These are phyloP conservation scores for Panaeolus papilionaceus DNA, from an alignment of 768 basidiomycete species.

Conservation along the genomic window DNA sequence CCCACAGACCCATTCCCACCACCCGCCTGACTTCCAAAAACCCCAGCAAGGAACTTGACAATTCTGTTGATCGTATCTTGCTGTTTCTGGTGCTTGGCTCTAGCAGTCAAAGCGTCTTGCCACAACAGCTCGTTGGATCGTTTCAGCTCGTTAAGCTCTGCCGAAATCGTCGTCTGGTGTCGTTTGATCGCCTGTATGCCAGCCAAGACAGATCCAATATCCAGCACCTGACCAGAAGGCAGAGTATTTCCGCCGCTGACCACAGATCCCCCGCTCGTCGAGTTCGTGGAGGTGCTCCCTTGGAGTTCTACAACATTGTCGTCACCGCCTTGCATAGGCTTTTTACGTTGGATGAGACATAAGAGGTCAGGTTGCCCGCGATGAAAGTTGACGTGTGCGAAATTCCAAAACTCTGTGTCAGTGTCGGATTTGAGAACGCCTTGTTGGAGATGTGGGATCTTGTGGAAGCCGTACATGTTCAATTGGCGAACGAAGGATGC, in stretches of 20 bases:
- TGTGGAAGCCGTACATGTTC: conserved; percentile 97
- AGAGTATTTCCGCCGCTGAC: conserved; percentile 28
- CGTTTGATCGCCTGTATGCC: conserved; percentile 89
- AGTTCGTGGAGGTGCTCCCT: conserved; percentile 27
- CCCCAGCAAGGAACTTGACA: conserved; percentile 91
- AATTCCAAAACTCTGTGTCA: conserved; percentile 89
- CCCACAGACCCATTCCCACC: conserved; percentile 34
- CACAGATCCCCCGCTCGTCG: conserved; percentile 13
- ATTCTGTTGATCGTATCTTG: conserved; percentile 97
- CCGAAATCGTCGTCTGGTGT: conserved; percentile 91
- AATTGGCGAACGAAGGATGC: conserved; percentile 90
- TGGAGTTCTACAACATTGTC: conserved; percentile 43
- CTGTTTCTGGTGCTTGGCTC: conserved; percentile 87
- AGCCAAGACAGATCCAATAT: conserved; percentile 79
- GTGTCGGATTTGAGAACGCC: conserved; percentile 87
- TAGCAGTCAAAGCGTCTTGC: conserved; percentile 84
- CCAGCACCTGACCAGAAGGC: conserved; percentile 62
- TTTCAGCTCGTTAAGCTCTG: conserved; percentile 89
- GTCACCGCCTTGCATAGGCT: conserved; percentile 48
- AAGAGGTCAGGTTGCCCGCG: conserved; percentile 89
- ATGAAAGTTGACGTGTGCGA: conserved; percentile 88
- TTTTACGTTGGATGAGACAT: conserved; percentile 89
- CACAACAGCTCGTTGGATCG: conserved; percentile 88
- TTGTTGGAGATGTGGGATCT: conserved; percentile 95
- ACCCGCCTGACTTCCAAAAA: conserved; percentile 71